Base-by-base conservation (phyloP, 2,329 filamentous ascomycete species). In the Fonsecaea nubica region DNA sequence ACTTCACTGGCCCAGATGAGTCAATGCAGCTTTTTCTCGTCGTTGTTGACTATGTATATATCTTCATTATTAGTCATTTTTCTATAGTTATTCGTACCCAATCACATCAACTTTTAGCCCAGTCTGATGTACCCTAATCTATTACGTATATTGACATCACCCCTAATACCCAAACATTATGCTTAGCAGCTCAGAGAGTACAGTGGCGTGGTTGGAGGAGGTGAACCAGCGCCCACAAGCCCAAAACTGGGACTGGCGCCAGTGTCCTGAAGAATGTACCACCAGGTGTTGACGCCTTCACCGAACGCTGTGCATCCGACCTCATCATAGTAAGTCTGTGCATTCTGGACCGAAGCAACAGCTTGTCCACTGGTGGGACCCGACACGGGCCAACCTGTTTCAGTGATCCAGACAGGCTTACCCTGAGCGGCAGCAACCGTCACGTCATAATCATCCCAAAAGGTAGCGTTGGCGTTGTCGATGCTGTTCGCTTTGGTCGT, bases 301-400 rank as follows among this genome's bases (percentile, higher is more conserved):
- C 74, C 76, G 71, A 80, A 77, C 35, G 81, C 79, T 68, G 81
- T 79, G 82, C 89, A 91, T 60, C 83, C 88, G 68, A 90, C 79
- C 42, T 84, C 79, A 59, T 83, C 78, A 86, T 87, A 91, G 82
- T 88, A 91, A 69, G 80, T 81, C 80, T 87, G 82, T 67, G 88
- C 86, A 75, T 90, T 90, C 36, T 80, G 76, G 35, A 84, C 77
- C 69, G 80, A 85, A 57, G 89, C 75, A 9, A 84, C 81, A 61
- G 85, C 88, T 76, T 83, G 71, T 60, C 86, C 86, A 77, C 83
- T 84, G 58, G 80, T 79, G 10, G 80, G 74, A 45, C 89, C 89
- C 40, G 75, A 78, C 58, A 81, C 80, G 58, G 89, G 88, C 88
- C 87, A 90, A 73, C 88, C 88, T 12, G 86, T 89, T 82, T 90